These are phyloP conservation scores for Coleophoma eucalyptorum DNA, from an alignment of 2,329 filamentous ascomycete genomes.

Conservation along the genomic window DNA sequence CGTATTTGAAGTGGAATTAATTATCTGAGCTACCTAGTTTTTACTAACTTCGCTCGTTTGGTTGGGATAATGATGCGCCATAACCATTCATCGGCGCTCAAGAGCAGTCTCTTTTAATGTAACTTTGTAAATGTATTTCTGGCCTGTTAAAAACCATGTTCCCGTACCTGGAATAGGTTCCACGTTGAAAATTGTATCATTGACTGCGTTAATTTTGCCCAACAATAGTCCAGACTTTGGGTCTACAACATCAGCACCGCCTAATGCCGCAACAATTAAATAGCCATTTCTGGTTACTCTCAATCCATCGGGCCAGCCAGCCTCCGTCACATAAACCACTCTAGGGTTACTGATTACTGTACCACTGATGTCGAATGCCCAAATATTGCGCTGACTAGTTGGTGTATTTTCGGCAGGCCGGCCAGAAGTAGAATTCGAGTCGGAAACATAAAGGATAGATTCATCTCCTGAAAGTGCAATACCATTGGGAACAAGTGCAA, in stretches of 20 bases:
- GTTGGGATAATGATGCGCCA: too few species aligned
- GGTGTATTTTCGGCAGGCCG: neutral
- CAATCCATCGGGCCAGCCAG: constrained; percentile 5
- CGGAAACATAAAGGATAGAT: constrained; percentile 19
- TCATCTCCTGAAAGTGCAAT: constrained; percentile 19
- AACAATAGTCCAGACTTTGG: neutral
- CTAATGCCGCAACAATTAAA: neutral
- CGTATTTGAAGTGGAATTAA: too few species aligned
- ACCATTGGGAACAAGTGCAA: constrained; percentile 18
- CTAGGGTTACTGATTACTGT: constrained; percentile 1
- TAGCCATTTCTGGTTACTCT: neutral
- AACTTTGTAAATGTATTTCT: constrained; percentile 1
- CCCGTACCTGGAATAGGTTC: neutral
- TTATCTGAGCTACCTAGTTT: too few species aligned
- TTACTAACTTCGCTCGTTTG: too few species aligned
- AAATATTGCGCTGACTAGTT: constrained; percentile 1
- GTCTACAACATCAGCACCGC: neutral
- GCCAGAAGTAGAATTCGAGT: constrained; percentile 14
- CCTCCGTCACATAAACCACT: neutral
- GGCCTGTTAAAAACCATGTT: neutral
- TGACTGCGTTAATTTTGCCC: constrained; percentile 3
- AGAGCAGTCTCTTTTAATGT: neutral
- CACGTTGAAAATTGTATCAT: constrained; percentile 2
- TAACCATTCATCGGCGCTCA: too few species aligned
- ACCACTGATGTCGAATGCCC: neutral